phyloP scores from a whole-genome alignment of 163 green algal genomes.

The Scenedesmus sp. region DNA sequence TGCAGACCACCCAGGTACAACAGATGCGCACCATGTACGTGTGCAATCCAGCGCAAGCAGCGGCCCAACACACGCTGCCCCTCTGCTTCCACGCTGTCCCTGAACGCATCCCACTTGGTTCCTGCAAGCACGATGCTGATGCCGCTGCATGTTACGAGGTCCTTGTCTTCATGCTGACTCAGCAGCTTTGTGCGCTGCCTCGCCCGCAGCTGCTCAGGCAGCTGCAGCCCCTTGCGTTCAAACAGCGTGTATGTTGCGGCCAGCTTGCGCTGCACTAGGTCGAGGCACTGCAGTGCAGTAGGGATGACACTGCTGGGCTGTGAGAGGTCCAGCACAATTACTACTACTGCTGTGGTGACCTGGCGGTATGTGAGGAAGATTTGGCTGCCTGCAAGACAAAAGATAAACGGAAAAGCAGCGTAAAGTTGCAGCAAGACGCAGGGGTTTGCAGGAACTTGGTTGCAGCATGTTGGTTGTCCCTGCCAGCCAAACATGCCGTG shows the following conservation, averaged over 20 bases:
- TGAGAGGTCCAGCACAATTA: slow-evolving; percentile 81
- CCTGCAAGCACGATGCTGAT: slow-evolving; percentile 72
- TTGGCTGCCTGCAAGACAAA: slow-evolving; percentile 1
- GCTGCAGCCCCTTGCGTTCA: slow-evolving; percentile 73
- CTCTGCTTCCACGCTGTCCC: slow-evolving; percentile 66
- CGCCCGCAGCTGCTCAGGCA: slow-evolving; percentile 81
- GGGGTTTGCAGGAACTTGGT: not conserved
- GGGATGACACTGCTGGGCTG: slow-evolving; percentile 67
- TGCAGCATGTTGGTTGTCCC: not conserved
- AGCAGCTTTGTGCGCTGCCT: slow-evolving; percentile 21
- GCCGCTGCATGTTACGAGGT: slow-evolving; percentile 31
- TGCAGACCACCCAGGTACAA: slow-evolving; percentile 74
- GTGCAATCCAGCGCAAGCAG: slow-evolving; percentile 73
- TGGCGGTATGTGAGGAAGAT: slow-evolving; percentile 50
- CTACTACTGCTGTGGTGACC: slow-evolving; percentile 75
- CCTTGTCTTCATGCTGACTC: slow-evolving; percentile 35
- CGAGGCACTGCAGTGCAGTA: slow-evolving; percentile 68
- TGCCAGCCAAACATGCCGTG: too few species aligned
- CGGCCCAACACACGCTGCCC: slow-evolving; percentile 62
- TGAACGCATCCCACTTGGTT: slow-evolving; percentile 80
- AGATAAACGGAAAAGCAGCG: not conserved
- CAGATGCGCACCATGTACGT: slow-evolving; percentile 74
- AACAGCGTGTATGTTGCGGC: slow-evolving; percentile 70
- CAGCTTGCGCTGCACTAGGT: slow-evolving; percentile 61
- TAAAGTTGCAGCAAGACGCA: too few species aligned